Conservation (phyloP, 805 yeast species). For the Starmerella khaoyaiensis region DNA sequence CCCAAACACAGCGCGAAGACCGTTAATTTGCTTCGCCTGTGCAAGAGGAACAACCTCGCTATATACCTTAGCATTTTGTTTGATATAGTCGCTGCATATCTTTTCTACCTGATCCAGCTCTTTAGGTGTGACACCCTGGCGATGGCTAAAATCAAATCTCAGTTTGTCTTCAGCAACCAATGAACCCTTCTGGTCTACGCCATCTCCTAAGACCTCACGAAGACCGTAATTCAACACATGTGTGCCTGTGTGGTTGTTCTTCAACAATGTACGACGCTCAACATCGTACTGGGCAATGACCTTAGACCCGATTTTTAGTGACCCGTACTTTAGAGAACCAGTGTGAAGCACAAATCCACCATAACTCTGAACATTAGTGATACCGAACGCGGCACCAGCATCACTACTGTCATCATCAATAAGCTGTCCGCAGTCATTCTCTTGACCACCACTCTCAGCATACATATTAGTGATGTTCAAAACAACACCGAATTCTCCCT, state of each 20-base stretch:
- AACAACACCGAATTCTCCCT: constrained; percentile 58
- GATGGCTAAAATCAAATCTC: constrained; percentile 92
- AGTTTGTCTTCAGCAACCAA: constrained; percentile 89
- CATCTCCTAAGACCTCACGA: constrained; percentile 73
- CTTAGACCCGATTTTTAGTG: constrained; percentile 49
- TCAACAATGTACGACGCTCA: constrained; percentile 86
- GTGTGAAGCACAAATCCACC: constrained; percentile 95
- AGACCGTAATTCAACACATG: constrained; percentile 85
- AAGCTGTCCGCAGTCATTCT: constrained; percentile 84
- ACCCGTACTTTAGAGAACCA: constrained; percentile 71
- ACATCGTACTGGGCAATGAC: constrained; percentile 85
- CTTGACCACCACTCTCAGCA: constrained; percentile 99
- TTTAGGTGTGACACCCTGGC: constrained; percentile 58
- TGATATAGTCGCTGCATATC: constrained; percentile 58
- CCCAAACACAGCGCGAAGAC: constrained; percentile 96
- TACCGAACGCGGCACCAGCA: constrained; percentile 76
- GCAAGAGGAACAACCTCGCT: constrained; percentile 70
- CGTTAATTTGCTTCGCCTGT: constrained; percentile 59
- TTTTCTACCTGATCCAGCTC: constrained; percentile 68
- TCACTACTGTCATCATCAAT: constrained; percentile 80
- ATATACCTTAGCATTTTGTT: constrained; percentile 57
- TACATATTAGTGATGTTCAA: constrained; percentile 88
- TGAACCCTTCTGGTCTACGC: constrained; percentile 92
- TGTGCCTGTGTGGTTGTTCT: constrained; percentile 97
- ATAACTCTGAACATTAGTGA: constrained; percentile 79